Percentiles rank a stretch among this genome's conserved stretches.
phyloP scores from a whole-genome alignment of 257 asterid genomes.

The Plectranthus barbatus region DNA sequence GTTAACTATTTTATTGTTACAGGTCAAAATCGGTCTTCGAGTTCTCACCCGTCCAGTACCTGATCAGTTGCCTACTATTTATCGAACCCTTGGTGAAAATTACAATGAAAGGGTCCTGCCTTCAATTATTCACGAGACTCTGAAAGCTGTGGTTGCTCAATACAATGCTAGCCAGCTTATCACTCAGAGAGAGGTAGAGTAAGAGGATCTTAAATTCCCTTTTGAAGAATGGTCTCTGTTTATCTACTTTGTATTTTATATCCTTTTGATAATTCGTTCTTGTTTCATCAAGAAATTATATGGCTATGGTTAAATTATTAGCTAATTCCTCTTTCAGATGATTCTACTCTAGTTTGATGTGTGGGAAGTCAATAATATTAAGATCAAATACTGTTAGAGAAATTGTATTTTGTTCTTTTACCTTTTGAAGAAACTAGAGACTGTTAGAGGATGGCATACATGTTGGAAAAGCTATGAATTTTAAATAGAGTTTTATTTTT shows the following conservation, averaged over 20 bases:
- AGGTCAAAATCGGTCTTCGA: constrained; percentile 91
- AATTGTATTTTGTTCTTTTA: neutral
- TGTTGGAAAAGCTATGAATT: too few species aligned
- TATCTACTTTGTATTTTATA: neutral
- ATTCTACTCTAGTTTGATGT: neutral
- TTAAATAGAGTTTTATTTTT: neutral
- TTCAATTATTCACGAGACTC: constrained; percentile 81
- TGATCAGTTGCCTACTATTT: constrained; percentile 77
- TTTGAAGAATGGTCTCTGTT: neutral
- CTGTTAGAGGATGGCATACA: neutral
- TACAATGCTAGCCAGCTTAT: constrained; percentile 92
- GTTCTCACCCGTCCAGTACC: constrained; percentile 86
- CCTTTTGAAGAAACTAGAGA: neutral
- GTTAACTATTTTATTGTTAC: constrained; percentile 13
- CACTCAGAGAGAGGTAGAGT: constrained; percentile 86
- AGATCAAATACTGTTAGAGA: neutral
- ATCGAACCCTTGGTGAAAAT: constrained; percentile 79
- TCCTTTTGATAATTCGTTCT: neutral
- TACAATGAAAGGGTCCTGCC: constrained; percentile 85
- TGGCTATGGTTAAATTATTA: neutral
- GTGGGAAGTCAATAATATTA: neutral
- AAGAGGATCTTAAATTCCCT: neutral
- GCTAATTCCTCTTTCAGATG: neutral
- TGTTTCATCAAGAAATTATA: neutral
- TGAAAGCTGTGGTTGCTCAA: constrained; percentile 89